Percentiles rank a stretch among this genome's conserved stretches.
phyloP scores from a whole-genome alignment of 805 yeast genomes.

The Cyberlindnera subsufficiens region DNA sequence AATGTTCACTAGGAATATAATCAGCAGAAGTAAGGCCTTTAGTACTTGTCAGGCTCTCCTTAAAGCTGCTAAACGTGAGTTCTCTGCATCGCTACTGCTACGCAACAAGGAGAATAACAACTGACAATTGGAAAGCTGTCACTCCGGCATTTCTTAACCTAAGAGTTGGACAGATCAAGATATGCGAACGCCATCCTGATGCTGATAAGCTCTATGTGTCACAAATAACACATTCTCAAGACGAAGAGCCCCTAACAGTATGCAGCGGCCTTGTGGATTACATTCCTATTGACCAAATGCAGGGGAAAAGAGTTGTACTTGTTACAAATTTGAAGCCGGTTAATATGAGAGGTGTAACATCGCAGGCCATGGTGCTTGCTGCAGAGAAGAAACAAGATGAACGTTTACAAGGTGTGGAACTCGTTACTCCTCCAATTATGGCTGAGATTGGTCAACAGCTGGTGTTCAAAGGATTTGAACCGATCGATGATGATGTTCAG shows the following conservation, averaged over 20 bases:
- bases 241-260: conserved; percentile 29
- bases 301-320: conserved; percentile 40
- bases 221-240: conserved; percentile 25
- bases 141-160: conserved; percentile 24
- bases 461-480: conserved; percentile 27
- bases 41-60: not conserved
- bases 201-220: conserved; percentile 60
- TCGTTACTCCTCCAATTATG: conserved; percentile 39
- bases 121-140: not conserved
- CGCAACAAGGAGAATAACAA: not conserved
- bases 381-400: conserved; percentile 31
- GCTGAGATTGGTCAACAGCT: conserved; percentile 35
- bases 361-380: conserved; percentile 67
- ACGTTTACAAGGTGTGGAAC: conserved; percentile 29
- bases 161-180: conserved; percentile 43
- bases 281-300: conserved; percentile 34
- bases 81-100: not conserved
- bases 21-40: not conserved
- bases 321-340: conserved; percentile 54
- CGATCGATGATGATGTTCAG: conserved; percentile 2
- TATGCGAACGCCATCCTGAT: conserved; percentile 43
- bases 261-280: conserved; percentile 54
- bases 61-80: conserved; percentile 7
- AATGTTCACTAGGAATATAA: too few relatives aligned
- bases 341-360: conserved; percentile 55